Conservation (phyloP, 306 rosid species). For the Carpinus viminea region DNA sequence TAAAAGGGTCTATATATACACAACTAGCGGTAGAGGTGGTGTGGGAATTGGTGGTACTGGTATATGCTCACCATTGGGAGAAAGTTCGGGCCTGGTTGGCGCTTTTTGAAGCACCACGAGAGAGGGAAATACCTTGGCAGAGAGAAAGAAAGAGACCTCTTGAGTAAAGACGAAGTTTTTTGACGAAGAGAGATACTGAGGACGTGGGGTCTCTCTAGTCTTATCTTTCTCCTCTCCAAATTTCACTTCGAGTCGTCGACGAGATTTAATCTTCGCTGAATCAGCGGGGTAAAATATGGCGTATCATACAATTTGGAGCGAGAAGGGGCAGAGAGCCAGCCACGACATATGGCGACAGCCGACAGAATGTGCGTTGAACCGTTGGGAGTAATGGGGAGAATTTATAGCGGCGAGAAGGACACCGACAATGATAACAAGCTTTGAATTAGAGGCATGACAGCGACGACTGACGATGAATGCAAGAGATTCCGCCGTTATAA, state of each 20-base stretch:
- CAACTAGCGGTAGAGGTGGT: not conserved
- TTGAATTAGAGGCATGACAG: not conserved
- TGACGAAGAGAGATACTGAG: conserved; percentile 11
- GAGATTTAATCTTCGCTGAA: not conserved
- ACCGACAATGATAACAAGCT: not conserved
- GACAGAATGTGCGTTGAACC: conserved; percentile 3
- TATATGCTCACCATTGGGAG: conserved; percentile 15
- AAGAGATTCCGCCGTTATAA: not conserved
- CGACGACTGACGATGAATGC: not conserved
- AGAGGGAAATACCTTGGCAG: conserved; percentile 34
- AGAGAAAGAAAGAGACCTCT: conserved; percentile 8
- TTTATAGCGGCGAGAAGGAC: not conserved
- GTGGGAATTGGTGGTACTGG: not conserved
- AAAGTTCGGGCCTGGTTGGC: conserved; percentile 6
- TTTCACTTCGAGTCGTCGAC: not conserved
- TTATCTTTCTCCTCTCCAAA: not conserved
- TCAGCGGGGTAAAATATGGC: not conserved
- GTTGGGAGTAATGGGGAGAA: conserved; percentile 5
- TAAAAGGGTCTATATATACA: not conserved
- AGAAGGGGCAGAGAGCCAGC: conserved; percentile 24
- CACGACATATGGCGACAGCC: conserved; percentile 26
- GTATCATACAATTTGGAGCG: not conserved
- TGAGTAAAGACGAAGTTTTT: conserved; percentile 16
- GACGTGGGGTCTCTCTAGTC: not conserved
- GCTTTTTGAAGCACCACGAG: conserved; percentile 42